phyloP scores from a whole-genome alignment of 768 basidiomycete genomes.

The Amanita rubescens region DNA sequence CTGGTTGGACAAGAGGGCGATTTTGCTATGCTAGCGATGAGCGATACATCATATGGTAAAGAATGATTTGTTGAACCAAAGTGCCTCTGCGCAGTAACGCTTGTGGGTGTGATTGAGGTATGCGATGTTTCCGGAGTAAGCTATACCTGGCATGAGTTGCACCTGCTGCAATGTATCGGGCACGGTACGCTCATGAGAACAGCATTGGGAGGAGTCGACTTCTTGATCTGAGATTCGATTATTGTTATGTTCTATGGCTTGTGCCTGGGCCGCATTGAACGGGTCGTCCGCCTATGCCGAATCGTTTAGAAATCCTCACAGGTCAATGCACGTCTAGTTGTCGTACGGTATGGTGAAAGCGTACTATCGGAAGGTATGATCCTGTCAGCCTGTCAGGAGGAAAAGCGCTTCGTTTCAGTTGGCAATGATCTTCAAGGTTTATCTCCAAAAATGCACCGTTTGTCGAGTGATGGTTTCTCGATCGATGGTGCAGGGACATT shows the following conservation, averaged over 20 bases:
- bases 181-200: constrained; percentile 3
- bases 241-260: not conserved
- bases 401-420: not conserved
- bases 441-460: not conserved
- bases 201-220: not conserved
- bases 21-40: not conserved
- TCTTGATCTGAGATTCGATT: not conserved
- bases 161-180: not conserved
- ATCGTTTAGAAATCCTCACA: too few relatives aligned
- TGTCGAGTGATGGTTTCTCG: too few relatives aligned
- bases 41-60: constrained; percentile 4
- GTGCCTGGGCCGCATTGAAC: not conserved
- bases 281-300: not conserved
- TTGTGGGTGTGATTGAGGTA: not conserved
- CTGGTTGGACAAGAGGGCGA: not conserved
- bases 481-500: too few relatives aligned
- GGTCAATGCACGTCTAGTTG: not conserved
- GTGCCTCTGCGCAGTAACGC: not conserved
- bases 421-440: not conserved
- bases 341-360: constrained; percentile 1
- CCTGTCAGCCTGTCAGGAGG: not conserved
- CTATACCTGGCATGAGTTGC: not conserved
- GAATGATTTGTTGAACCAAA: not conserved
- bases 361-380: not conserved
- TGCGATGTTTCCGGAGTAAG: not conserved